Conservation (phyloP, 192 early-diverging fungal species). For the Coemansia sp. region DNA sequence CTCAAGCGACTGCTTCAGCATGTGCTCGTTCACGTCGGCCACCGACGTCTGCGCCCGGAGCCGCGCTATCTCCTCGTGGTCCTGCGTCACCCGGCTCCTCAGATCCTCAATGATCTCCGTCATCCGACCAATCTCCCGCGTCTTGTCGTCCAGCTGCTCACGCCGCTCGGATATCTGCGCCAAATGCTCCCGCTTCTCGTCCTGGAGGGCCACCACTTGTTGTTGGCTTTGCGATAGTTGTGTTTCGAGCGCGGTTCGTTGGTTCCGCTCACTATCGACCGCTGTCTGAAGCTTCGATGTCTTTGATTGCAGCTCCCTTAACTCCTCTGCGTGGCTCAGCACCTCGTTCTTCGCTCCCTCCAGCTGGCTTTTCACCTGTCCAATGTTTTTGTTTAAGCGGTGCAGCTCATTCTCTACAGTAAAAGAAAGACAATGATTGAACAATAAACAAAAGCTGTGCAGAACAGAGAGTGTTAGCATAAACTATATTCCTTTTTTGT, state of each 20-base stretch:
- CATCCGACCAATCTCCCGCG: slow-evolving; percentile 20
- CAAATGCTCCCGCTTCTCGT: slow-evolving; percentile 39
- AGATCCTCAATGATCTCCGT: slow-evolving; percentile 30
- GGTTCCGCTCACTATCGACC: slow-evolving; percentile 14
- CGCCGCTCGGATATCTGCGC: slow-evolving; percentile 43
- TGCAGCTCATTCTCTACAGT: slow-evolving; percentile 45
- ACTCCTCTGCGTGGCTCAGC: slow-evolving; percentile 7
- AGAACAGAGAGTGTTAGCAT: neutral
- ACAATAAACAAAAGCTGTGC: neutral
- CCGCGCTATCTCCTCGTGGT: slow-evolving; percentile 36
- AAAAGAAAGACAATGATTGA: neutral
- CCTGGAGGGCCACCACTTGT: slow-evolving; percentile 24
- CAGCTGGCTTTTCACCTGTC: slow-evolving; percentile 32
- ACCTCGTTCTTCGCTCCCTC: slow-evolving; percentile 24
- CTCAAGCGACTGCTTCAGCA: slow-evolving; percentile 62
- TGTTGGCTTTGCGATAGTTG: slow-evolving; percentile 16
- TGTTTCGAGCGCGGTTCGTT: neutral
- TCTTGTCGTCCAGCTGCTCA: slow-evolving; percentile 35
- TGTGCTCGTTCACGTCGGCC: slow-evolving; percentile 46
- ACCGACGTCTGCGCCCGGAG: slow-evolving; percentile 40
- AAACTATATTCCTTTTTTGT: too few relatives aligned
- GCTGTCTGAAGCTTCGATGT: slow-evolving; percentile 1
- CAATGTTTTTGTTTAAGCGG: slow-evolving; percentile 40
- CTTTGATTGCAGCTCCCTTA: slow-evolving; percentile 16
- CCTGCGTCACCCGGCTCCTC: slow-evolving; percentile 22